Conservation (phyloP, 345 rosid genomes). For the Crucihimalaya himalaica region DNA sequence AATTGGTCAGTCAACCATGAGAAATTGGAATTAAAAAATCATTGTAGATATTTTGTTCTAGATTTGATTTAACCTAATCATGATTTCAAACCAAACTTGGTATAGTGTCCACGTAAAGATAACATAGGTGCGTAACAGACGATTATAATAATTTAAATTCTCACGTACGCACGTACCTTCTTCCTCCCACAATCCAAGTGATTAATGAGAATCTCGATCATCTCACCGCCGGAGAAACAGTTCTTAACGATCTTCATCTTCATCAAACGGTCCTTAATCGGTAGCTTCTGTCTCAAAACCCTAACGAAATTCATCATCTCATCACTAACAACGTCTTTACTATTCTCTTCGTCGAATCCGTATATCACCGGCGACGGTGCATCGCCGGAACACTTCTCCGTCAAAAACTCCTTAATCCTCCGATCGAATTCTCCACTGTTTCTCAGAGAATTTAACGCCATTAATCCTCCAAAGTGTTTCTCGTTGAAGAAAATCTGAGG, state of each 20-base stretch:
- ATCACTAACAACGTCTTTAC: slow-evolving; percentile 46
- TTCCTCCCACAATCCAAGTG: slow-evolving; percentile 71
- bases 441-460: slow-evolving; percentile 74
- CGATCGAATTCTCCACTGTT: slow-evolving; percentile 66
- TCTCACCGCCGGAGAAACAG: slow-evolving; percentile 76
- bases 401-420: slow-evolving; percentile 58
- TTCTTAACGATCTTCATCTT: slow-evolving; percentile 89
- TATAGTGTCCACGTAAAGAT: slow-evolving; percentile 4
- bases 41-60: not conserved
- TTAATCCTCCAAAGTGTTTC: slow-evolving; percentile 74
- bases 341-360: slow-evolving; percentile 70
- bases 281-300: slow-evolving; percentile 66
- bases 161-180: slow-evolving; percentile 53
- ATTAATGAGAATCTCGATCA: slow-evolving; percentile 68
- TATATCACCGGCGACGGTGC: slow-evolving; percentile 63
- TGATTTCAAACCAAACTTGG: not conserved
- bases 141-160: not conserved
- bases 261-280: slow-evolving; percentile 78
- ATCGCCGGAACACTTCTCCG: slow-evolving; percentile 51
- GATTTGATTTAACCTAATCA: not conserved
- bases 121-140: slow-evolving; percentile 17
- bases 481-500: slow-evolving; percentile 93
- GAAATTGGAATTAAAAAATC: not conserved
- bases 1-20: not conserved
- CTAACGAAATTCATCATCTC: slow-evolving; percentile 52